phyloP scores from a whole-genome alignment of 1,139 yeast species.

The Hyphopichia fennica region DNA sequence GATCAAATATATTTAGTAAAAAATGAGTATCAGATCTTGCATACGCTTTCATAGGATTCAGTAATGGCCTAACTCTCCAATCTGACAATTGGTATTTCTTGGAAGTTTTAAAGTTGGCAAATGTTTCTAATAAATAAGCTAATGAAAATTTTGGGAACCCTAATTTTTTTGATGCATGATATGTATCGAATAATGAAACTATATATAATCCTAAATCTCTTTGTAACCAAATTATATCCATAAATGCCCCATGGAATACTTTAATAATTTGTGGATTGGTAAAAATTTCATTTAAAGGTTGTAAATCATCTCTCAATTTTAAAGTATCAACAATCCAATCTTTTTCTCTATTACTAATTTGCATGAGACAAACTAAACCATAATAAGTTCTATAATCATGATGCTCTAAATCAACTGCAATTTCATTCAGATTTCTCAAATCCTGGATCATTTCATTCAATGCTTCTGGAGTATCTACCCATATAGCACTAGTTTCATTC shows the following conservation, averaged over 20 bases:
- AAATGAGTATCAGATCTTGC: constrained; percentile 97
- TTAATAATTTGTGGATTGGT: constrained; percentile 79
- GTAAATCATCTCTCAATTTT: constrained; percentile 70
- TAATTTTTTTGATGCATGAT: constrained; percentile 77
- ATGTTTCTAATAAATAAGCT: constrained; percentile 78
- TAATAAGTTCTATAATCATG: constrained; percentile 89
- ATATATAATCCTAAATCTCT: constrained; percentile 90
- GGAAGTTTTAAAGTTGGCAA: constrained; percentile 82
- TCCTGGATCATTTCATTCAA: constrained; percentile 55
- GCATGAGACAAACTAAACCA: constrained; percentile 93
- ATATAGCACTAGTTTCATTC: constrained; percentile 60
- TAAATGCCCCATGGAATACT: constrained; percentile 93
- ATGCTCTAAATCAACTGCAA: constrained; percentile 97
- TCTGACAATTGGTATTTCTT: constrained; percentile 96
- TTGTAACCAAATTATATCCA: constrained; percentile 98
- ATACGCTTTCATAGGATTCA: constrained; percentile 74
- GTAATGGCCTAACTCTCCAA: constrained; percentile 91
- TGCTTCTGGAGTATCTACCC: constrained; percentile 65
- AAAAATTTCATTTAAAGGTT: constrained; percentile 68
- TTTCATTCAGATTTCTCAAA: constrained; percentile 53
- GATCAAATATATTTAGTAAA: constrained; percentile 75
- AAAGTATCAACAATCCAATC: constrained; percentile 86
- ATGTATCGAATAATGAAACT: constrained; percentile 90
- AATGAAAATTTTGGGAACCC: constrained; percentile 82
- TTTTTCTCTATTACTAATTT: constrained; percentile 75